Evolutionary conservation across 352 stramenopile genomes (phyloP).

Genomic region (Pythium guiyangense): DNA sequence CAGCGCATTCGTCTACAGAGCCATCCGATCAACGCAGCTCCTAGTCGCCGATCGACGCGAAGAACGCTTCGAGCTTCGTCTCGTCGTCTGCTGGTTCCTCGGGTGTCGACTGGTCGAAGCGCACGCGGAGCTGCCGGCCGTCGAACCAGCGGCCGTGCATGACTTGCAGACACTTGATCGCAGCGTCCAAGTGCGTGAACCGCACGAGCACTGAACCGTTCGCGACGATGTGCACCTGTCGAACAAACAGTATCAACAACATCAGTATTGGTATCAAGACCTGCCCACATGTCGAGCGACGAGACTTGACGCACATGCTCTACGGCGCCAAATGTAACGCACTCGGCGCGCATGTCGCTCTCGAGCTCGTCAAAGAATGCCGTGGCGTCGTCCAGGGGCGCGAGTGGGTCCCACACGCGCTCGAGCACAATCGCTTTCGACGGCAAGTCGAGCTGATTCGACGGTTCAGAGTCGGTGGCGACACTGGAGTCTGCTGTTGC

Average conservation of each 20-base stretch:
- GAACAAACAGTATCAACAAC: neutral
- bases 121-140: slow-evolving; percentile 55
- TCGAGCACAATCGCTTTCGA: slow-evolving; percentile 61
- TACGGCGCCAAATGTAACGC: slow-evolving; percentile 59
- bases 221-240: slow-evolving; percentile 54
- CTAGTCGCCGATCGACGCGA: slow-evolving; percentile 48
- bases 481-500: neutral
- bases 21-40: neutral
- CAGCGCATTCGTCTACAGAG: neutral
- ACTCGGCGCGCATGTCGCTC: slow-evolving; percentile 72
- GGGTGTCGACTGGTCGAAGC: slow-evolving; percentile 49
- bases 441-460: slow-evolving; percentile 26
- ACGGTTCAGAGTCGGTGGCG: neutral
- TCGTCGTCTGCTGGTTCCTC: slow-evolving; percentile 60
- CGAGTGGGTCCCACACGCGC: slow-evolving; percentile 58
- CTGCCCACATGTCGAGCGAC: neutral
- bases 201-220: slow-evolving; percentile 60
- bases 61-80: slow-evolving; percentile 72
- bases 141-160: slow-evolving; percentile 82
- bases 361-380: slow-evolving; percentile 72
- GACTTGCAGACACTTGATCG: slow-evolving; percentile 67
- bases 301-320: slow-evolving; percentile 27
- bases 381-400: slow-evolving; percentile 32
- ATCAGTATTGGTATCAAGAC: neutral
- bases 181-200: slow-evolving; percentile 42